Base-by-base conservation (phyloP, 805 yeast species). In the Torulaspora indica region DNA sequence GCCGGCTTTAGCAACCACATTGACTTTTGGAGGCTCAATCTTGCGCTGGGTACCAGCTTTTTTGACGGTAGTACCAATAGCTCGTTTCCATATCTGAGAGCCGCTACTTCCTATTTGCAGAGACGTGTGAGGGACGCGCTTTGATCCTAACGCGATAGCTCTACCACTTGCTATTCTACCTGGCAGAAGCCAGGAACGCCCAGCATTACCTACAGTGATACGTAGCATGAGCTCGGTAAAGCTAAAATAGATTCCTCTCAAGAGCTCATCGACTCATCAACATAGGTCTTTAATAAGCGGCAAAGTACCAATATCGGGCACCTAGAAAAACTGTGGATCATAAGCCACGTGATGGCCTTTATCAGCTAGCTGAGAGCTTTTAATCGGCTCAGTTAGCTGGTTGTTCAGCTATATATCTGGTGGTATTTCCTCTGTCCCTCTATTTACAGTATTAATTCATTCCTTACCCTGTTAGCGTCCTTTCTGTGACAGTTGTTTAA, bases 401-500 rank as follows among this genome's bases (percentile, higher is more conserved):
- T 31, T 14, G 17, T 14, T 15, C n/a, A 15, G 18, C 12, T 4
- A 31, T 15, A 17, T 31, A 31, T 17, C 18, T 31, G 23, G 20
- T 12, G 34, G 15, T 31, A 15, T 31, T 6, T 17, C 17, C 17
- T 31, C 34, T 18, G 10, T 15, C 9, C 3, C 14, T 6, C 22
- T 31, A 31, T 31, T 31, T 31, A 31, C 34, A 31, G 17, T 30
- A 14, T 15, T 28, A n/a, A 28, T 29, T 38, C 18, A 29, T 10
- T n/a, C 10, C 33, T 18, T 12, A 27, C 30, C 17, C 17, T 15
- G 25, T 38, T 14, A 14, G 18, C 30, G 8, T 18, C 31, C 46
- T 20, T 47, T 47, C 34, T 50, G 35, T 13, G 68, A 60, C 14
- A 72, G 46, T 23, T 63, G 56, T 46, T 70, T 70, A 14, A 73